Conservation (phyloP, 164 flowering plant genomes). For the Aristolochia contorta region DNA sequence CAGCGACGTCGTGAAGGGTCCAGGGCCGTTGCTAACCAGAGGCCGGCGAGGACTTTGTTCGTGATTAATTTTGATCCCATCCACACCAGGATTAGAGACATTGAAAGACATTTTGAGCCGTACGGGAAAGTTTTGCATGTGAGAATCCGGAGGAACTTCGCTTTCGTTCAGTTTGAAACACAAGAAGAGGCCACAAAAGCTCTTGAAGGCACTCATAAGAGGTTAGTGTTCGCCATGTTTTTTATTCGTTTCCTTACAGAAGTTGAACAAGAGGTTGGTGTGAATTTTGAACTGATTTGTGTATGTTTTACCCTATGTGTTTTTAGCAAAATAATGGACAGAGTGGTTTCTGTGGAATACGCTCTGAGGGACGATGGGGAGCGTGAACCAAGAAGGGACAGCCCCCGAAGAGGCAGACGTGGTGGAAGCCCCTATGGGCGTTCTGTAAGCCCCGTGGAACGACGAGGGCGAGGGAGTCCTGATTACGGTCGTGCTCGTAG, state of each 20-base stretch:
- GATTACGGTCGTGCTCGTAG: constrained; percentile 31
- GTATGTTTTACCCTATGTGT: not conserved
- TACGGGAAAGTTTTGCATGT: constrained; percentile 71
- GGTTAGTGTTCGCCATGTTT: too few relatives aligned
- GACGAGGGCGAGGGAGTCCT: constrained; percentile 25
- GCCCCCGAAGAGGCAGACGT: constrained; percentile 47
- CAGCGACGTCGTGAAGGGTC: constrained; percentile 47
- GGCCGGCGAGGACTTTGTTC: constrained; percentile 82
- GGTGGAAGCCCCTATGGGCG: constrained; percentile 23
- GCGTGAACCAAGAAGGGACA: constrained; percentile 41
- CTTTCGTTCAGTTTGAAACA: constrained; percentile 85
- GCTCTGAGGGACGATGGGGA: constrained; percentile 86
- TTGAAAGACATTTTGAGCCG: constrained; percentile 75
- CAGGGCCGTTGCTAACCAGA: constrained; percentile 46
- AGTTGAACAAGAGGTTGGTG: not conserved
- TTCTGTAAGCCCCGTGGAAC: constrained; percentile 22
- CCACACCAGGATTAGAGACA: constrained; percentile 56
- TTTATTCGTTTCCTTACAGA: not conserved
- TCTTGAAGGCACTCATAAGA: constrained; percentile 77
- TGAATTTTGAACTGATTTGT: not conserved
- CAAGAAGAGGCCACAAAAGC: constrained; percentile 94
- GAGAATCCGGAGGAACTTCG: constrained; percentile 78
- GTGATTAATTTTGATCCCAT: constrained; percentile 86
- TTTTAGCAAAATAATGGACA: constrained; percentile 70
- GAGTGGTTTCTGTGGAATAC: constrained; percentile 93